Evolutionary conservation across 371 early-diverging fungal species (phyloP), one percentile per base, ranked within the genome.

Genomic region (Syncephalastrum sp.): DNA sequence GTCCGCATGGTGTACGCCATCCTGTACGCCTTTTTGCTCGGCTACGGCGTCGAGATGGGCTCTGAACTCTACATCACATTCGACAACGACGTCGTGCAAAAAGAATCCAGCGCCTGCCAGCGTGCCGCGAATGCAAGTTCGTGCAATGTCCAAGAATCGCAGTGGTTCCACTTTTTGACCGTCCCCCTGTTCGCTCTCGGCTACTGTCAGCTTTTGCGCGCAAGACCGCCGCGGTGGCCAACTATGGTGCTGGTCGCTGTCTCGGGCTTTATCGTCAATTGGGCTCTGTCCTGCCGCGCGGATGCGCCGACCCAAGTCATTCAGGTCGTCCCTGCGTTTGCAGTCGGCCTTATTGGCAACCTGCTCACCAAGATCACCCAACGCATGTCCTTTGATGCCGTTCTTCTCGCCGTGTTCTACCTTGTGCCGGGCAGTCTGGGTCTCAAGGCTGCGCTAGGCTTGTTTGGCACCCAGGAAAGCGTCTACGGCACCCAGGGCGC

Each of bases 1-100:
- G 87, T 93, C n/a, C 84, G 92, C 7, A 75, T 91, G 50, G 90
- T 91, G 19, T 87, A 90, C 61, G 85, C 92, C 10, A 74, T 95
- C 13, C 70, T 94, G 5, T 86, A 86, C 17, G 89, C 92, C 0
- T 85, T 92, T 50, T 62, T 91, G 44, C 80, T 91, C 5, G 88
- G 91, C 8, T 93, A 90, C 57, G 94, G 93, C 24, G 72, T 92
- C 47, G 76, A 83, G 2, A 84, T 92, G 64, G 94, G 94, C 1
- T 68, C 81, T 42, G 68, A 79, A 59, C 65, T 68, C 27, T 82
- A 61, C 64, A 65, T 63, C 5, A 67, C 70, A 0, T 63, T 85
- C 44, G 73, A 79, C 14, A 24, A 41, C 1, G 43, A 54, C 27
- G 49, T 55, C 5, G 52, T 57, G 6, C 57, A 56, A 38, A 66